A percentile compares a stretch with the other conserved stretches of the same genome.
phyloP scores from a whole-genome alignment of 805 yeast species.

The Hanseniaspora singularis region DNA sequence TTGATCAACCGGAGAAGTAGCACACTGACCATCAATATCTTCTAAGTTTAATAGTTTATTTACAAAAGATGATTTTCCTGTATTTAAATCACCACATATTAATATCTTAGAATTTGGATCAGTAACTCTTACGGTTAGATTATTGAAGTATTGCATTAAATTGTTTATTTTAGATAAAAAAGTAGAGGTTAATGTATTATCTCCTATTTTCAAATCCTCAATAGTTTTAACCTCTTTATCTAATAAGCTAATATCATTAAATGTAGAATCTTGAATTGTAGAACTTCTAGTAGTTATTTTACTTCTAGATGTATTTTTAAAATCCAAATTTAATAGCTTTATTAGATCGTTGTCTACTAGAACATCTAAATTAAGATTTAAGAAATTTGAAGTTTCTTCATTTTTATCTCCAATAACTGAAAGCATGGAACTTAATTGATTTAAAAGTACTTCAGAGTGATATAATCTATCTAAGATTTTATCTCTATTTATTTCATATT shows the following conservation, averaged over 20 bases:
- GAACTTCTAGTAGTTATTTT: conserved; percentile 1
- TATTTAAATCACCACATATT: conserved; percentile 91
- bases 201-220: conserved; percentile 9
- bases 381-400: no score
- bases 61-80: conserved; percentile 94
- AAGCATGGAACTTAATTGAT: not conserved
- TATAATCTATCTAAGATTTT: conserved; percentile 5
- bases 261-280: not conserved
- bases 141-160: conserved; percentile 52
- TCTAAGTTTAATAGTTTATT: conserved; percentile 71
- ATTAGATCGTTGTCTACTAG: conserved; percentile 5
- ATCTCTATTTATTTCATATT: conserved; percentile 13
- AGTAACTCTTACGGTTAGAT: conserved; percentile 71
- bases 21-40: conserved; percentile 31
- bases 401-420: no score
- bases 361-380: conserved; percentile 3
- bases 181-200: conserved; percentile 7
- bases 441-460: conserved; percentile 1
- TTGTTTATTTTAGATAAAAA: conserved; percentile 36
- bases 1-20: conserved; percentile 69
- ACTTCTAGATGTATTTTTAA: conserved; percentile 3
- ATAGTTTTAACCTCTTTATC: conserved; percentile 5
- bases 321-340: conserved; percentile 2
- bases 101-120: conserved; percentile 89
- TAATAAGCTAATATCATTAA: not conserved